Evolutionary conservation across 768 basidiomycete genomes (phyloP).

Genomic region (Rhizopogon vinicolor): DNA sequence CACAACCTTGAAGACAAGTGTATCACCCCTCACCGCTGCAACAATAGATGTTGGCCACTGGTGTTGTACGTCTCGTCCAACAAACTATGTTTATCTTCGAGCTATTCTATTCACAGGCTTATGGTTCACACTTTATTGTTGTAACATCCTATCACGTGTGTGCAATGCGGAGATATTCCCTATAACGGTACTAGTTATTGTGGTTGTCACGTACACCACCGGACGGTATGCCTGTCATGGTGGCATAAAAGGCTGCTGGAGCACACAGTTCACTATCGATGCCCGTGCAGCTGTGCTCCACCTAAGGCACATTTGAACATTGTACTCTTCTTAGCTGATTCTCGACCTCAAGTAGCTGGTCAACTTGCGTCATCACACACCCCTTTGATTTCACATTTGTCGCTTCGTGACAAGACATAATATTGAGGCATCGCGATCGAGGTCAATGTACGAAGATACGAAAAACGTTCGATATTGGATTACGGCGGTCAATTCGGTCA

Average conservation of each 20-base stretch:
- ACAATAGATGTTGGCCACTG: background rate
- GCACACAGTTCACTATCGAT: background rate
- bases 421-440: constrained; percentile 5
- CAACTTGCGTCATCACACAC: constrained; percentile 14
- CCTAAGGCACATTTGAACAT: constrained; percentile 10
- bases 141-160: too few species aligned
- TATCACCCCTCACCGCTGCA: background rate
- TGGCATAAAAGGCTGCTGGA: constrained; percentile 16
- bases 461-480: constrained; percentile 25
- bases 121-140: background rate
- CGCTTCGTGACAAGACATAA: background rate
- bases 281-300: constrained; percentile 25
- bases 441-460: constrained; percentile 19
- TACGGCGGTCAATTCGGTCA: constrained; percentile 16
- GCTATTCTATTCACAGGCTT: constrained; percentile 17
- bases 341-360: constrained; percentile 21
- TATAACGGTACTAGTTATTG: constrained; percentile 23
- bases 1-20: background rate
- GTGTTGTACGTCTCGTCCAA: background rate
- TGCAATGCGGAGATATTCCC: background rate
- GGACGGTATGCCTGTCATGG: background rate
- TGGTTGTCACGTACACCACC: constrained; percentile 8
- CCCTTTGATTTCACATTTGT: constrained; percentile 9
- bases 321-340: constrained; percentile 8
- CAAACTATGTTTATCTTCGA: background rate